These are phyloP conservation scores for Jatropha curcas DNA, from an alignment of 345 rosid species.

Conservation along the genomic window DNA sequence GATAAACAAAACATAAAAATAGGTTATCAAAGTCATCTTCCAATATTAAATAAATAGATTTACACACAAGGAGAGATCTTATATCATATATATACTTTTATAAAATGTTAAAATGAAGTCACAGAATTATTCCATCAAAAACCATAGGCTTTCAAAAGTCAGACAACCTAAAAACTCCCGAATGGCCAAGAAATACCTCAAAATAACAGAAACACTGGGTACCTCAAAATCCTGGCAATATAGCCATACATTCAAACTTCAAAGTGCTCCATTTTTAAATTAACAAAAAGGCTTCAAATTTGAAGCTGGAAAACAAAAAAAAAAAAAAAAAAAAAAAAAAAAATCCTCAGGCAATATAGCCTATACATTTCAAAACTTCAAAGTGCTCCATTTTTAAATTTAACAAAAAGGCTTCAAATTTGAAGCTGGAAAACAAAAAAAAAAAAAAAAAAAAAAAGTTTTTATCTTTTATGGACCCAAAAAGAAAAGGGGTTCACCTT, in stretches of 20 bases:
- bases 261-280: background rate
- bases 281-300: background rate
- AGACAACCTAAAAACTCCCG: background rate
- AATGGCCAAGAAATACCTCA: background rate
- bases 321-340: no score
- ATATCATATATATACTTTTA: background rate
- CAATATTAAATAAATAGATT: background rate
- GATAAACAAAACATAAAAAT: constrained; percentile 16
- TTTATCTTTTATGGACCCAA: background rate
- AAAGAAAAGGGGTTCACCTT: background rate
- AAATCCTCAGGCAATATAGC: background rate
- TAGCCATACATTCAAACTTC: background rate
- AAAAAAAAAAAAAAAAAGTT: no score
- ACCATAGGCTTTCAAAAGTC: constrained; percentile 8
- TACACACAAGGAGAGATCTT: constrained; percentile 20
- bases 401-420: background rate
- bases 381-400: background rate
- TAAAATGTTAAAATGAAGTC: background rate
- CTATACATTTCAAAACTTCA: background rate
- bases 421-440: background rate
- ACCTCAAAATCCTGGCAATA: background rate
- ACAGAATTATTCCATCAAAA: background rate
- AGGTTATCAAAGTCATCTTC: constrained; percentile 36
- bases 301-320: background rate
- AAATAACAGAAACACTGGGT: background rate